Evolutionary conservation across 2,329 filamentous ascomycete species (phyloP).

Genomic region (Fusarium kyushuense): DNA sequence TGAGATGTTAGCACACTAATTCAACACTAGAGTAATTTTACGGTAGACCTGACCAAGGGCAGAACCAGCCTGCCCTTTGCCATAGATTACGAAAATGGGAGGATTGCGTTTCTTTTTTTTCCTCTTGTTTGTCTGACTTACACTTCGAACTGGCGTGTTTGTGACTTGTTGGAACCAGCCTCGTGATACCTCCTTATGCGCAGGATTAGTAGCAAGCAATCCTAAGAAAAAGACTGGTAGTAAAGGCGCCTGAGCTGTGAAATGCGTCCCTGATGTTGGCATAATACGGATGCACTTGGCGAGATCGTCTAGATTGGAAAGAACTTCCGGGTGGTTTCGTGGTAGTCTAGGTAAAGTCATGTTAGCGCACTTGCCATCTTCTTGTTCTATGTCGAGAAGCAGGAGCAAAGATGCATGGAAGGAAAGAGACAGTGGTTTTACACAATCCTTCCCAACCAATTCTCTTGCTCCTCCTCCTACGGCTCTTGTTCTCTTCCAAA

Average conservation of each 20-base stretch:
- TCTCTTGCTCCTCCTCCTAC: background rate
- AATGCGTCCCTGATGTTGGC: constrained; percentile 56
- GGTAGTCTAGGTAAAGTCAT: constrained; percentile 49
- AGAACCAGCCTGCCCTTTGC: constrained; percentile 42
- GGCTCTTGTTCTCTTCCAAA: background rate
- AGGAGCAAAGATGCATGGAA: background rate
- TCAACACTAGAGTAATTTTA: constrained; percentile 34
- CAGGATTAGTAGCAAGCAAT: constrained; percentile 49
- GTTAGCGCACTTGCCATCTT: constrained; percentile 18
- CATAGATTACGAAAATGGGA: constrained; percentile 20
- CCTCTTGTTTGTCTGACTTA: constrained; percentile 47
- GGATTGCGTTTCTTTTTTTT: constrained; percentile 19
- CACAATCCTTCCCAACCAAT: background rate
- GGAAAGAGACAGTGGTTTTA: background rate
- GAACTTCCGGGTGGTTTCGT: constrained; percentile 53
- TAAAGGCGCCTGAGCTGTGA: constrained; percentile 58
- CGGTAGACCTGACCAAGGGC: constrained; percentile 30
- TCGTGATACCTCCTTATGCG: constrained; percentile 49
- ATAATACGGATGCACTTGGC: constrained; percentile 55
- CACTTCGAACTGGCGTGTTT: constrained; percentile 55
- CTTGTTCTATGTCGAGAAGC: background rate
- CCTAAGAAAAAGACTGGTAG: constrained; percentile 58
- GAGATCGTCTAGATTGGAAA: constrained; percentile 51
- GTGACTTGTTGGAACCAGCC: constrained; percentile 56
- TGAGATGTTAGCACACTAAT: constrained; percentile 39